Evolutionary conservation across 2,329 filamentous ascomycete genomes (phyloP).

Genomic region (Trichophyton schoenleinii): DNA sequence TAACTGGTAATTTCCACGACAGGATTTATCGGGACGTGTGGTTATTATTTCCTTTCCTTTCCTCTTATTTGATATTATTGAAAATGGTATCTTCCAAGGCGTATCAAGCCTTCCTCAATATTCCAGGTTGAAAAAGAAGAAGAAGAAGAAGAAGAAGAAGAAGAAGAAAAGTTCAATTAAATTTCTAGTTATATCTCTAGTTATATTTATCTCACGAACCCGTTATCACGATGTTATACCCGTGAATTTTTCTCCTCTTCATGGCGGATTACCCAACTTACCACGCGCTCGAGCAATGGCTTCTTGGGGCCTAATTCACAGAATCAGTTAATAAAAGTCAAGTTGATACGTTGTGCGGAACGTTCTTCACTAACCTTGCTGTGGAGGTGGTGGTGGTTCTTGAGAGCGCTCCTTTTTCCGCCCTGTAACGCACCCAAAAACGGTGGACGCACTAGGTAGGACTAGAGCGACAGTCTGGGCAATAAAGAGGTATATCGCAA

Average conservation of each 20-base stretch:
- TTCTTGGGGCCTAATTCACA: background rate
- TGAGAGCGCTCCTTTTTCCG: background rate
- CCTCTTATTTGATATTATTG: no score
- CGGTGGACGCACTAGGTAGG: background rate
- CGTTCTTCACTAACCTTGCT: background rate
- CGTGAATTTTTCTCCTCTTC: background rate
- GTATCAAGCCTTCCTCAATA: no score
- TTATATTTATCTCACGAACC: no score
- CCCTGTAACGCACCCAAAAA: background rate
- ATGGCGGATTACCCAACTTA: background rate
- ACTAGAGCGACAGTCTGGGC: conserved; percentile 2
- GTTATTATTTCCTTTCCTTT: no score
- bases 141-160: no score
- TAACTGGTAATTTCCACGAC: no score
- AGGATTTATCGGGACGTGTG: no score
- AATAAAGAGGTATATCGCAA: conserved; percentile 6
- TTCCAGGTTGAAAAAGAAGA: no score
- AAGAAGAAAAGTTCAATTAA: no score
- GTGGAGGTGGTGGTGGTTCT: background rate
- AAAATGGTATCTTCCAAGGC: no score
- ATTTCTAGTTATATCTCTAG: background rate
- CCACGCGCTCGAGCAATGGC: background rate
- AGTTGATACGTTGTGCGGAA: background rate
- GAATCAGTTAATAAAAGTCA: background rate
- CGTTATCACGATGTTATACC: no score